A percentile compares a stretch with the other conserved stretches of the same genome.
phyloP scores from a whole-genome alignment of 2,329 filamentous ascomycete species.

The Thielaviopsis ethacetica region DNA sequence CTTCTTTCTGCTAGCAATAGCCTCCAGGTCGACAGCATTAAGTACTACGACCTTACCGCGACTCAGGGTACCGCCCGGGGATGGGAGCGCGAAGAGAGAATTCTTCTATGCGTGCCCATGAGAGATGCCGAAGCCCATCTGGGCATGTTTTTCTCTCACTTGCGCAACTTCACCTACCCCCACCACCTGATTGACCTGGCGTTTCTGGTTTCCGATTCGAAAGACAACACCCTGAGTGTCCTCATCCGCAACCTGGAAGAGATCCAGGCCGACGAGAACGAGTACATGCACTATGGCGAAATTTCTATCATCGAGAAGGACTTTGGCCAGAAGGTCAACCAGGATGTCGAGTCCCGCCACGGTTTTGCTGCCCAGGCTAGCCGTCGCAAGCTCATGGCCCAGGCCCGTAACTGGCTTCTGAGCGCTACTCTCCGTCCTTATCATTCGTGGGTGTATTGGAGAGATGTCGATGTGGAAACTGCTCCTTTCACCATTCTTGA shows the following conservation, averaged over 20 bases:
- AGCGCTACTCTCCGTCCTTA: slow-evolving; percentile 86
- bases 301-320: slow-evolving; percentile 98
- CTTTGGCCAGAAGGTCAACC: slow-evolving; percentile 93
- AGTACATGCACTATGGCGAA: slow-evolving; percentile 75
- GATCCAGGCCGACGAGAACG: slow-evolving; percentile 65
- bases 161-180: slow-evolving; percentile 91
- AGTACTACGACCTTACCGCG: slow-evolving; percentile 89
- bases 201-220: slow-evolving; percentile 93
- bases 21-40: slow-evolving; percentile 79
- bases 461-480: slow-evolving; percentile 95
- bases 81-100: slow-evolving; percentile 92
- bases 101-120: slow-evolving; percentile 84
- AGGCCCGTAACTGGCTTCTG: slow-evolving; percentile 91
- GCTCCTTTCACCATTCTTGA: slow-evolving; percentile 93
- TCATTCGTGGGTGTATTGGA: slow-evolving; percentile 99
- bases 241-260: slow-evolving; percentile 60
- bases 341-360: slow-evolving; percentile 93
- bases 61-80: slow-evolving; percentile 82
- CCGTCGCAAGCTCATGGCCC: slow-evolving; percentile 90
- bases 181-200: slow-evolving; percentile 93
- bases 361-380: slow-evolving; percentile 93
- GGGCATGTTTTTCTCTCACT: slow-evolving; percentile 96
- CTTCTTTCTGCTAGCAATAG: slow-evolving; percentile 51
- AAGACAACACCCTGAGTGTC: slow-evolving; percentile 69
- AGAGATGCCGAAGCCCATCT: slow-evolving; percentile 85